phyloP scores from a whole-genome alignment of 768 basidiomycete genomes.

The Tylopilus rubrobrunneus region DNA sequence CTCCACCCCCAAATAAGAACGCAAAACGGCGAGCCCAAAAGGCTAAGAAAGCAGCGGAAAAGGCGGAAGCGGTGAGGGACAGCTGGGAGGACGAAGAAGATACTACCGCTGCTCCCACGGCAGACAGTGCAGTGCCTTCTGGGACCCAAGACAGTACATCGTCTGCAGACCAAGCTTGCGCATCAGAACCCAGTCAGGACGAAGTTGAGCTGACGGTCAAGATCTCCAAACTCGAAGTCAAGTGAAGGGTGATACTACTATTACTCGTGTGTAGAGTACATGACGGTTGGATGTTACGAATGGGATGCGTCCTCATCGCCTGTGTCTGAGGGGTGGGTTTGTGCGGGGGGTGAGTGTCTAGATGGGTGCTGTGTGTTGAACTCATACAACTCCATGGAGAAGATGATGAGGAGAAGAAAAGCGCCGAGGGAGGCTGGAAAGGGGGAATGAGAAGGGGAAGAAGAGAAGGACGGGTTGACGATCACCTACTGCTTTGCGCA shows the following conservation, averaged over 20 bases:
- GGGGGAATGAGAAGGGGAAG: neutral
- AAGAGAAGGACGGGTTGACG: conserved; percentile 7
- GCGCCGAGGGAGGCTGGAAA: conserved; percentile 54
- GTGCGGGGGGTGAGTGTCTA: neutral
- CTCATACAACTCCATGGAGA: conserved; percentile 62
- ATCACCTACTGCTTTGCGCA: conserved; percentile 77
- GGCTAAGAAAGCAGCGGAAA: conserved; percentile 59
- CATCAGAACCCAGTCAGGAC: neutral
- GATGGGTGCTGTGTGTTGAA: conserved; percentile 34
- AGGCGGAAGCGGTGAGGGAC: conserved; percentile 58
- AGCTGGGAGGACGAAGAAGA: conserved; percentile 78
- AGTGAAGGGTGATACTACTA: conserved; percentile 25
- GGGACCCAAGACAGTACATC: conserved; percentile 11
- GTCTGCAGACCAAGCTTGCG: neutral
- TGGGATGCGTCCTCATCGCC: conserved; percentile 9
- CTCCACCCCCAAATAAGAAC: conserved; percentile 62
- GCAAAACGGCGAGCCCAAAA: conserved; percentile 75
- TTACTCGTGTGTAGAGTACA: neutral
- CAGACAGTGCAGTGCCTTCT: conserved; percentile 22
- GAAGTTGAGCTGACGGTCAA: conserved; percentile 41
- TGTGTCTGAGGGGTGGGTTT: neutral
- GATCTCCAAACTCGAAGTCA: conserved; percentile 56
- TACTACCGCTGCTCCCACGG: conserved; percentile 22
- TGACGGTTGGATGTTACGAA: conserved; percentile 10
- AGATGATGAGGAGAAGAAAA: conserved; percentile 66